Conservation (phyloP, 225 moss, liverwort and hornwort genomes). For the Physcomitrium patens region DNA sequence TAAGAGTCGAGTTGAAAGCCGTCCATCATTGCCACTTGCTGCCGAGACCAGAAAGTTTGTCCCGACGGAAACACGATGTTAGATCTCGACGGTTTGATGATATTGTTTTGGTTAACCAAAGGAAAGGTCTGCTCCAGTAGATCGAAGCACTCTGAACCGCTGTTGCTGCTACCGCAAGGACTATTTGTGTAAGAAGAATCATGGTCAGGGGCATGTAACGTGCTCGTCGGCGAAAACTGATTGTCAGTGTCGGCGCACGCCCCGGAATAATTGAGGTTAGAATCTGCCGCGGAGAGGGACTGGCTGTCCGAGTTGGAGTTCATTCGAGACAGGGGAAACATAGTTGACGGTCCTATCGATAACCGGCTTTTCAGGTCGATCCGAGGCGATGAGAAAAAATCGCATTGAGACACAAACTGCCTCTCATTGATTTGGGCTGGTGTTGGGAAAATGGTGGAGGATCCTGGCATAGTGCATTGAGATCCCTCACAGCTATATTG, state of each 20-base stretch:
- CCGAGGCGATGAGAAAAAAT: neutral
- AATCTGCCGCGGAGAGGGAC: slow-evolving; percentile 3
- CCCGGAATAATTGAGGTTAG: slow-evolving; percentile 7
- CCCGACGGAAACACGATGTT: slow-evolving; percentile 6
- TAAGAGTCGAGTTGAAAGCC: slow-evolving; percentile 22
- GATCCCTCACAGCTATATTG: slow-evolving; percentile 12
- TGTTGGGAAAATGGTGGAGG: slow-evolving; percentile 19
- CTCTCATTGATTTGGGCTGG: slow-evolving; percentile 34
- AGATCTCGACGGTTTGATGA: slow-evolving; percentile 8
- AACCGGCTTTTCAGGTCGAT: too few relatives aligned
- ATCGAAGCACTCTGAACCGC: slow-evolving; percentile 11
- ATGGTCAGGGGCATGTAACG: slow-evolving; percentile 27
- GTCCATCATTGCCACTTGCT: slow-evolving; percentile 32
- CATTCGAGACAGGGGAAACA: slow-evolving; percentile 4
- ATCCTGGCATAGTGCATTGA: neutral
- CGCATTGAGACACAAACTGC: slow-evolving; percentile 30
- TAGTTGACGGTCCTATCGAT: neutral
- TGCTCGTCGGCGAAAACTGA: slow-evolving; percentile 41
- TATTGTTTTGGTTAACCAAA: neutral
- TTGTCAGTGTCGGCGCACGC: slow-evolving; percentile 2
- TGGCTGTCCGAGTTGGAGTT: slow-evolving; percentile 14
- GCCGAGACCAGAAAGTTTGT: slow-evolving; percentile 35
- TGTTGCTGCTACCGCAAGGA: slow-evolving; percentile 28
- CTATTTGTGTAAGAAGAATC: slow-evolving; percentile 31
- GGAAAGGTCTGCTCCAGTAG: slow-evolving; percentile 26